Conservation (phyloP, 768 basidiomycete genomes). For the Cyclocybe cylindracea region DNA sequence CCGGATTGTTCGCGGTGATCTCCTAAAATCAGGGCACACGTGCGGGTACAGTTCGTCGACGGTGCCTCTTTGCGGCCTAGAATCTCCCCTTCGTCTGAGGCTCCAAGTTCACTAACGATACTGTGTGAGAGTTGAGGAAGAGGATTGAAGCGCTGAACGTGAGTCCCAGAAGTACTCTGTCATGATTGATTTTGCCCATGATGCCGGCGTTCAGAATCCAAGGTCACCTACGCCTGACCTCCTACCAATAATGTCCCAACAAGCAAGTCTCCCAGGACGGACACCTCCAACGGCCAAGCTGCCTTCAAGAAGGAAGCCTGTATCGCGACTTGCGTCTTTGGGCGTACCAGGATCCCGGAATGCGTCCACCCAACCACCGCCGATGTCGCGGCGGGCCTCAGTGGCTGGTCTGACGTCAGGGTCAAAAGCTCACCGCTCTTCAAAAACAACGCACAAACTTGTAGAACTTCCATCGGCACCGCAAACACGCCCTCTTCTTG, state of each 20-base stretch:
- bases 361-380: constrained; percentile 8
- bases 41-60: too few relatives aligned
- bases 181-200: too few relatives aligned
- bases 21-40: too few relatives aligned
- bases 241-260: constrained; percentile 13
- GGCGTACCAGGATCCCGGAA: constrained; percentile 22
- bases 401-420: constrained; percentile 39
- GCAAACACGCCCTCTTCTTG: constrained; percentile 72
- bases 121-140: too few relatives aligned
- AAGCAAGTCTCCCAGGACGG: constrained; percentile 14
- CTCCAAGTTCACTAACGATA: too few relatives aligned
- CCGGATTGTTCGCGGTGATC: too few relatives aligned
- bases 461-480: constrained; percentile 89
- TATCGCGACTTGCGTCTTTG: constrained; percentile 30
- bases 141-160: too few relatives aligned
- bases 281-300: constrained; percentile 26
- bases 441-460: constrained; percentile 90
- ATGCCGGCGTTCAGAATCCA: too few relatives aligned
- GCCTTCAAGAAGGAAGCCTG: constrained; percentile 30
- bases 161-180: too few relatives aligned
- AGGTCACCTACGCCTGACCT: neutral
- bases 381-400: constrained; percentile 36
- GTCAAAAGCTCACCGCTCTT: constrained; percentile 72
- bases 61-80: too few relatives aligned
- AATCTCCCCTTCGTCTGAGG: too few relatives aligned